These are phyloP conservation scores for Cladorrhinum samala DNA, from an alignment of 495 filamentous ascomycete species.

Conservation along the genomic window DNA sequence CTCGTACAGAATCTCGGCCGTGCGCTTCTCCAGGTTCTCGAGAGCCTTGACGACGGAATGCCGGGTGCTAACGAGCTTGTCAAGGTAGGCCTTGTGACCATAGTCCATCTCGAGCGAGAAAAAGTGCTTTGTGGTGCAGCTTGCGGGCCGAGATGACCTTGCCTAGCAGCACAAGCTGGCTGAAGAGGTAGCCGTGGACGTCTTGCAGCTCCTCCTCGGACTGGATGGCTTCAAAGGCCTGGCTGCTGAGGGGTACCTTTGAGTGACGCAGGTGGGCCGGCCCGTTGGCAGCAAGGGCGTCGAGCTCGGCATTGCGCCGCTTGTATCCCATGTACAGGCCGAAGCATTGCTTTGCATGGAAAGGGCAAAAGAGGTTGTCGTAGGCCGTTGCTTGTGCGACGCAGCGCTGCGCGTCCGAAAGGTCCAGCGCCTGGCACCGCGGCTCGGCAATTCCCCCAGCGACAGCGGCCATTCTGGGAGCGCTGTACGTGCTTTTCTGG, in stretches of 20 bases:
- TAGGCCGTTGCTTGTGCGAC: slow-evolving; percentile 30
- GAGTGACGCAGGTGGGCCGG: slow-evolving; percentile 33
- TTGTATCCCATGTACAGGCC: slow-evolving; percentile 49
- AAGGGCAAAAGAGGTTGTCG: slow-evolving; percentile 43
- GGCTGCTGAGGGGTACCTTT: slow-evolving; percentile 33
- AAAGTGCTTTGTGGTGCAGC: slow-evolving; percentile 49
- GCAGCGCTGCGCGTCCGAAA: slow-evolving; percentile 18
- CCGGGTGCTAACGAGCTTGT: slow-evolving; percentile 37
- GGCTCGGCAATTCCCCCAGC: not conserved
- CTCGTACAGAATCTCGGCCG: slow-evolving; percentile 39
- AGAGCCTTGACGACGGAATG: slow-evolving; percentile 37
- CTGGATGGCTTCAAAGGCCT: slow-evolving; percentile 34
- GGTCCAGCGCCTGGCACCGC: not conserved
- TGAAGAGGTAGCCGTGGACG: slow-evolving; percentile 38
- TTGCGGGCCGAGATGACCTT: slow-evolving; percentile 47
- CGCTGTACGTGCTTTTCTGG: too few relatives aligned
- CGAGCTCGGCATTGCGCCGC: slow-evolving; percentile 39
- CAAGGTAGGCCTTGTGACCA: slow-evolving; percentile 38
- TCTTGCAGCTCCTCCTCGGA: slow-evolving; percentile 33
- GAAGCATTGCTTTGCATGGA: slow-evolving; percentile 42
- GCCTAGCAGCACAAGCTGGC: slow-evolving; percentile 40
- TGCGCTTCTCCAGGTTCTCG: slow-evolving; percentile 42
- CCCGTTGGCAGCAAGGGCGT: slow-evolving; percentile 27
- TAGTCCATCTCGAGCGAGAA: slow-evolving; percentile 42
- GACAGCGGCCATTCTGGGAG: too few relatives aligned